phyloP scores from a whole-genome alignment of 805 yeast genomes.

The Candida oleophila region DNA sequence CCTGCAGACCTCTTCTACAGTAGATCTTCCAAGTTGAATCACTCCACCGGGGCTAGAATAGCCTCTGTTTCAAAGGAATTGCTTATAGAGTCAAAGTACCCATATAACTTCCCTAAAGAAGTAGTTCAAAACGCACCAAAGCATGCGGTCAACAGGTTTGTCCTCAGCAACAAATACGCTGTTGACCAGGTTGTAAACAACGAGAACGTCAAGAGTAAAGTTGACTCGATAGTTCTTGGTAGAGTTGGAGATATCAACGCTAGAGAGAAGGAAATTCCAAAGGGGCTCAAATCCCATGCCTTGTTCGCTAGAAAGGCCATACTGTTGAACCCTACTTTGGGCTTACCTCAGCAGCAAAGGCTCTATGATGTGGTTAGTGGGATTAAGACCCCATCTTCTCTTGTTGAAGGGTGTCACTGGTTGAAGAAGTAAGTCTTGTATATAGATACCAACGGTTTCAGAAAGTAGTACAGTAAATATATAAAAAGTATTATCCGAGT shows the following conservation, averaged over 20 bases:
- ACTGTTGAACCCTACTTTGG: constrained; percentile 29
- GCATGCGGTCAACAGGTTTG: constrained; percentile 24
- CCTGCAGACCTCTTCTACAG: constrained; percentile 38
- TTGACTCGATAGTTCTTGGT: constrained; percentile 34
- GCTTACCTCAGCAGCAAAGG: constrained; percentile 23
- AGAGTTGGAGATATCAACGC: constrained; percentile 15
- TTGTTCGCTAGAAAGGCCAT: constrained; percentile 19
- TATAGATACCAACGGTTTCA: constrained; percentile 5
- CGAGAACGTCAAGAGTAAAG: constrained; percentile 20
- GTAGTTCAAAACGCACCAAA: constrained; percentile 25
- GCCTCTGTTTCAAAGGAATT: constrained; percentile 41
- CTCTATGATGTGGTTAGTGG: constrained; percentile 34
- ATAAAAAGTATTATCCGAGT: background rate
- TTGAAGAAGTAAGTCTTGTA: constrained; percentile 10
- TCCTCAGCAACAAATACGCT: constrained; percentile 29
- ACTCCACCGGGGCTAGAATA: constrained; percentile 29
- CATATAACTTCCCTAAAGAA: constrained; percentile 36
- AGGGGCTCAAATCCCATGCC: constrained; percentile 13
- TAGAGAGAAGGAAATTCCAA: constrained; percentile 9
- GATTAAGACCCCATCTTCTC: constrained; percentile 20
- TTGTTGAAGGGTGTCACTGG: constrained; percentile 29
- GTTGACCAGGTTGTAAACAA: constrained; percentile 19
- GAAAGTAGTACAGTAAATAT: background rate
- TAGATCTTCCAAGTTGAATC: constrained; percentile 29
- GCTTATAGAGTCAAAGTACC: constrained; percentile 39